Base-by-base conservation (phyloP, 495 filamentous ascomycete species). In the Amphirosellinia nigrospora region DNA sequence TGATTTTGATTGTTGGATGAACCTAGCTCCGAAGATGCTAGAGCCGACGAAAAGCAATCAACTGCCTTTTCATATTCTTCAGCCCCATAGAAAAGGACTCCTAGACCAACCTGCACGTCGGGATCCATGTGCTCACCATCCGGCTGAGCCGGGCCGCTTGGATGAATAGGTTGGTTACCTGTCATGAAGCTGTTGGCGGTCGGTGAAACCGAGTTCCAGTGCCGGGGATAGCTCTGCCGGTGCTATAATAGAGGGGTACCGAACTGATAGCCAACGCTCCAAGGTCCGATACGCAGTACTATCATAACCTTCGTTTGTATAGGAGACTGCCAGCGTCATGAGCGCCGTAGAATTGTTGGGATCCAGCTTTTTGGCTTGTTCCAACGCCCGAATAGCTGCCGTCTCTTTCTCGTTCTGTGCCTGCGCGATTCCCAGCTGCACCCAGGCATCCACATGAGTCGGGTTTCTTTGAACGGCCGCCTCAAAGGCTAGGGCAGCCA, bases 291-390 rank as follows among this genome's bases (percentile, higher is more conserved):
- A 99, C 69, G 96, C 96, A 26, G 93, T 95, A 71, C 90, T 93
- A 78, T 98, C 96, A 83, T 98, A 98, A 70, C 95, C 96, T 80
- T 99, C 96, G 82, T 99, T 99, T 41, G 96, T 98, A 80, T 98
- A 99, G n/a, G 91, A 94, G 50, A 99, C 96, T 48, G 95, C 93
- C 23, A 99, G 86, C 4, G 92, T 94, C 94, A 99, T 98, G 38
- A 98, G 84, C 2, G 96, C 95, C 48, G 92, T 86, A 8, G 97
- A 86, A 74, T 97, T 97, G 73, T 89, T 88, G 2, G 93, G 89
- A 73, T 98, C 94, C 10, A 95, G 82, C 79, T 93, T 95, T 60
- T 97, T 82, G 16, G 95, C 94, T 74, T 95, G 93, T 82, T 98
- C 96, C 64, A 98, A 83, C 5, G 96, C 96, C n/a, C 96, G 91